Evolutionary conservation across 257 asterid species (phyloP).

Genomic region (Parsonsia alboflavescens): DNA sequence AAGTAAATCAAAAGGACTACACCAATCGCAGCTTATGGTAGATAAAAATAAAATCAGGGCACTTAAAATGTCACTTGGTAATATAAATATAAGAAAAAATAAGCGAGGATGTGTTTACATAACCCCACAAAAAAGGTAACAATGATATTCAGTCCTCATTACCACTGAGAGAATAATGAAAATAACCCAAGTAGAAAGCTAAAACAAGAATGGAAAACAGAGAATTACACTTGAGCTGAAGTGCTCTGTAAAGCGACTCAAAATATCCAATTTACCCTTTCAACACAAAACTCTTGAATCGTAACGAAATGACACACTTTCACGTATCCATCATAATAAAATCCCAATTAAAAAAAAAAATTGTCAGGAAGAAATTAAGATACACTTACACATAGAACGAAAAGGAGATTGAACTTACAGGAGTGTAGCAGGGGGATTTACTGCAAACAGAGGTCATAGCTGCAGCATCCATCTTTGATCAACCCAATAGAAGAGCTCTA

Average conservation of each 20-base stretch:
- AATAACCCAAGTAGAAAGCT: background rate
- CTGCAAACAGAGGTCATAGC: constrained; percentile 26
- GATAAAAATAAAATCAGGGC: background rate
- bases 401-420: constrained; percentile 16
- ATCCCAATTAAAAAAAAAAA: background rate
- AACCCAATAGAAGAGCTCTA: constrained; percentile 5
- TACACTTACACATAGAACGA: background rate
- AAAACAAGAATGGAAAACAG: background rate
- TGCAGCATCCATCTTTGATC: constrained; percentile 28
- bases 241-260: background rate
- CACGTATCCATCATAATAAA: background rate
- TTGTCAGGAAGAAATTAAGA: background rate
- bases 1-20: background rate
- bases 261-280: background rate
- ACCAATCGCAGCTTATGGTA: background rate
- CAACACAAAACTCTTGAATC: background rate
- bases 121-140: background rate
- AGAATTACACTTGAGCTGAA: background rate
- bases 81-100: background rate
- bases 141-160: background rate
- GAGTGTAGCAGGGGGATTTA: constrained; percentile 25
- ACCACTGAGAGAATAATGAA: background rate
- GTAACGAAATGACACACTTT: background rate
- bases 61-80: background rate
- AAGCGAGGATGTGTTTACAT: no score